phyloP scores from a whole-genome alignment of 2,329 filamentous ascomycete genomes.

The Xylariaceae sp. region DNA sequence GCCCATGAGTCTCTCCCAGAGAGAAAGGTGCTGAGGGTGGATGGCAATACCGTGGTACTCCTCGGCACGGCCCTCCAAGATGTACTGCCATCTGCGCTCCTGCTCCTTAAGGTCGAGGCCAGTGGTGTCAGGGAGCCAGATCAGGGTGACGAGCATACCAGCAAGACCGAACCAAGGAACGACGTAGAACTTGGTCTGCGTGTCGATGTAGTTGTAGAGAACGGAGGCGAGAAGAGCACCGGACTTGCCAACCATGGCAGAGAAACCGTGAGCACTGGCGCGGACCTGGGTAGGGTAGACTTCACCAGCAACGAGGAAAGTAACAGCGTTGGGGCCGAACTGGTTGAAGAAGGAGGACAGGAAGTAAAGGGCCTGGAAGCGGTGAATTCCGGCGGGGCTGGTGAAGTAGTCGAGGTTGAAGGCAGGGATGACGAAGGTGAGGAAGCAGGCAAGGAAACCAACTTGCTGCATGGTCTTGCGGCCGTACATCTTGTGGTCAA shows the following conservation, averaged over 20 bases:
- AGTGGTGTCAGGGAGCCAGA: conserved; percentile 95
- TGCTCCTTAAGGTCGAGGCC: conserved; percentile 96
- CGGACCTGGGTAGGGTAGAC: conserved; percentile 94
- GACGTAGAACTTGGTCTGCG: conserved; percentile 79
- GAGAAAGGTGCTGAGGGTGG: conserved; percentile 78
- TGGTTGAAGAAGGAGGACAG: conserved; percentile 98
- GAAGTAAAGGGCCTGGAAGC: conserved; percentile 99
- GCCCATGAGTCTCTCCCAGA: conserved; percentile 80
- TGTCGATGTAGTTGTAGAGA: conserved; percentile 91
- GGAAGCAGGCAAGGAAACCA: conserved; percentile 87
- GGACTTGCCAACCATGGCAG: conserved; percentile 83
- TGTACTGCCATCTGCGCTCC: conserved; percentile 86
- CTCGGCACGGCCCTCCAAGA: conserved; percentile 67
- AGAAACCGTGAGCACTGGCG: conserved; percentile 89
- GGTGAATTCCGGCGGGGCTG: conserved; percentile 61
- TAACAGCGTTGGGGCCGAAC: conserved; percentile 93
- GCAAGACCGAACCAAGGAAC: conserved; percentile 89
- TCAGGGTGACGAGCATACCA: conserved; percentile 73
- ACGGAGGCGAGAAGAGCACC: conserved; percentile 83
- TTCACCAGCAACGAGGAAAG: conserved; percentile 92
- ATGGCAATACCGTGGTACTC: conserved; percentile 94
- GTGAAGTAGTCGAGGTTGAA: conserved; percentile 87
- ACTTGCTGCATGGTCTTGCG: conserved; percentile 95
- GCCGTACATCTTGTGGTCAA: conserved; percentile 95
- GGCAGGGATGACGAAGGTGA: conserved; percentile 87